Evolutionary conservation across 139 green algal genomes (phyloP).

Genomic region (Tetraselmis striata): DNA sequence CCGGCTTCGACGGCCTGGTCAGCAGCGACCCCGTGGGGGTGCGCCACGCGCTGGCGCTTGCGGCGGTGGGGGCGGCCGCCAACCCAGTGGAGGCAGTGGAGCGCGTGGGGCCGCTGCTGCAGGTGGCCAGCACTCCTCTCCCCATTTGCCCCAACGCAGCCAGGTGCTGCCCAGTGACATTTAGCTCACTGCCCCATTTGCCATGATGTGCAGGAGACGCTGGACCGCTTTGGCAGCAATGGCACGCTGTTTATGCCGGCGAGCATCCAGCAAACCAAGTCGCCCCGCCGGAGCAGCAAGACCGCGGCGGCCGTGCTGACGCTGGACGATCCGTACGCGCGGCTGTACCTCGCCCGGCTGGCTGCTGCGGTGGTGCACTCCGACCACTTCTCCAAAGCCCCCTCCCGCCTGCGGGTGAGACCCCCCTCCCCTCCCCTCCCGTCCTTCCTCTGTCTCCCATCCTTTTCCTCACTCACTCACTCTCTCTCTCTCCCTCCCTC

Average conservation of each 20-base stretch:
- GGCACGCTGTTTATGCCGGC: not conserved
- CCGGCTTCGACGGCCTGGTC: slow-evolving; percentile 30
- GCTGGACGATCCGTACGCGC: slow-evolving; percentile 46
- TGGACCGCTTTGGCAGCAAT: not conserved
- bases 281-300: not conserved
- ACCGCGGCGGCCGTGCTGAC: not conserved
- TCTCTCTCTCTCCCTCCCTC: too few relatives aligned
- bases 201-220: not conserved
- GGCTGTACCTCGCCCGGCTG: slow-evolving; percentile 62
- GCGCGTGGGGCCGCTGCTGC: not conserved
- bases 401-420: not conserved
- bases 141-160: not conserved
- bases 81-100: not conserved
- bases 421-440: too few relatives aligned
- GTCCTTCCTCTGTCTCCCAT: too few relatives aligned
- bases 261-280: not conserved
- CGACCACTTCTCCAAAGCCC: slow-evolving; percentile 32
- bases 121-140: too few relatives aligned
- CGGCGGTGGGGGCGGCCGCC: slow-evolving; percentile 36
- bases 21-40: slow-evolving; percentile 54
- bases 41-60: slow-evolving; percentile 63
- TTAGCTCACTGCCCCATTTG: too few relatives aligned
- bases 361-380: slow-evolving; percentile 60
- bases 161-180: too few relatives aligned
- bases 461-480: too few relatives aligned